Percentiles rank a stretch among this genome's conserved stretches.
Conservation (phyloP, 176 grass and related monocot genomes). For the Hordeum marinum region DNA sequence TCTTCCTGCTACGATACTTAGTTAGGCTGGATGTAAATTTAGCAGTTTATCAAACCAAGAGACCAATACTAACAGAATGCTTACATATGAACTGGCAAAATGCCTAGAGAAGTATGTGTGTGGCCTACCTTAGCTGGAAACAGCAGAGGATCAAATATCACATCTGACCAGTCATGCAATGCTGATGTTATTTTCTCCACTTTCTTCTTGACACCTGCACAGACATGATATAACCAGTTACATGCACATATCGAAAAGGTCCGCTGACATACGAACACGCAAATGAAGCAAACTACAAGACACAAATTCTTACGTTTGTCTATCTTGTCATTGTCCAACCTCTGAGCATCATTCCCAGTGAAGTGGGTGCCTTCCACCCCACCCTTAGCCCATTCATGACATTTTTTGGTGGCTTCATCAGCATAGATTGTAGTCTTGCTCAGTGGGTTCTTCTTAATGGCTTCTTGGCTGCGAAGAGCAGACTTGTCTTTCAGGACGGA, state of each 20-base stretch:
- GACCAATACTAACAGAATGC: neutral
- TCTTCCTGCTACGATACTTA: neutral
- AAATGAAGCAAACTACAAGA: constrained; percentile 10
- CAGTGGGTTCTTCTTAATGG: constrained; percentile 24
- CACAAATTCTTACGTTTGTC: constrained; percentile 40
- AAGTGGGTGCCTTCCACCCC: constrained; percentile 48
- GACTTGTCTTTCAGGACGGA: constrained; percentile 30
- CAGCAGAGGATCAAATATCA: constrained; percentile 26
- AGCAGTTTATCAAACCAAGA: neutral
- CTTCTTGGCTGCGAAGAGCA: constrained; percentile 17
- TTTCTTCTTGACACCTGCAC: constrained; percentile 61
- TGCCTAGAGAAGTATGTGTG: neutral
- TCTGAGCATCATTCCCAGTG: constrained; percentile 52
- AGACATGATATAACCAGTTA: neutral
- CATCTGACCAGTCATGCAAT: constrained; percentile 33
- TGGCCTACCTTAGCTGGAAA: constrained; percentile 42
- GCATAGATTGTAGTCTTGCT: constrained; percentile 32
- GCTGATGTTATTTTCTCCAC: constrained; percentile 42
- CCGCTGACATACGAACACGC: neutral
- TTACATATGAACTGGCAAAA: neutral
- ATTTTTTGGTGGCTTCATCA: constrained; percentile 46
- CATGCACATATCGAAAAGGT: neutral
- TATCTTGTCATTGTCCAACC: constrained; percentile 29
- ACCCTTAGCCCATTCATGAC: constrained; percentile 62
- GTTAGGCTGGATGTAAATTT: neutral